Evolutionary conservation across 495 filamentous ascomycete genomes (phyloP), one percentile per base, ranked within the genome.

Genomic region (Neurospora terricola): DNA sequence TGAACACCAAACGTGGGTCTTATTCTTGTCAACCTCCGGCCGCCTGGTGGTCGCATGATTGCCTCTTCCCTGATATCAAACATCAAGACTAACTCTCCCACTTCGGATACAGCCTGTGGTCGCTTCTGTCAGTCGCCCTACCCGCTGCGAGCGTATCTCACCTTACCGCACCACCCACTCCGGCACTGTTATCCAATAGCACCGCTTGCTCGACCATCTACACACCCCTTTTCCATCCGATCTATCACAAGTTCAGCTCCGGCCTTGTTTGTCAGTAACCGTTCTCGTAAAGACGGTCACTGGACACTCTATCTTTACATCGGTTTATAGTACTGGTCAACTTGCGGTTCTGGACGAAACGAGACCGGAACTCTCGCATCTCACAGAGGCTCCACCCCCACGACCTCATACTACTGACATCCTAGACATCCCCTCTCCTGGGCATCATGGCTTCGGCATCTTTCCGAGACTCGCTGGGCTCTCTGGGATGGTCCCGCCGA

Each of bases 381-480:
- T 70, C 43, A 70, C 66, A 40, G 16, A 73, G 39, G 54, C 54
- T 34, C 54, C 54, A 66, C 54, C 54, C 54, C 54, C 54, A 36
- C 54, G 23, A 3, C 27, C 27, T 71, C 43, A 69, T 30, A 39
- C 54, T 70, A 70, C 18, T 21, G 42, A 69, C 38, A 30, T 10
- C 43, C 42, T 72, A 40, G 68, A 23, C 18, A 34, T 42, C 11
- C 59, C 30, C 62, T 27, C n/a, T n/a, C 30, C 27, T 42, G n/a
- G 69, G 74, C 74, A 83, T 72, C 76, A 99, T 99, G 96, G 93
- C 96, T 43, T 94, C 94, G 73, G 85, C 89, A 72, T 92, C 93
- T 10, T 98, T 99, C 83, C 88, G 94, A 74, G 92, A 97, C 80
- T 95, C 92, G 30, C 93, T 98, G 88, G 97, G 94, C 84, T 94